Percentiles rank a stretch among this genome's conserved stretches.
phyloP scores from a whole-genome alignment of 306 rosid genomes.

The Gynostemma pentaphyllum region DNA sequence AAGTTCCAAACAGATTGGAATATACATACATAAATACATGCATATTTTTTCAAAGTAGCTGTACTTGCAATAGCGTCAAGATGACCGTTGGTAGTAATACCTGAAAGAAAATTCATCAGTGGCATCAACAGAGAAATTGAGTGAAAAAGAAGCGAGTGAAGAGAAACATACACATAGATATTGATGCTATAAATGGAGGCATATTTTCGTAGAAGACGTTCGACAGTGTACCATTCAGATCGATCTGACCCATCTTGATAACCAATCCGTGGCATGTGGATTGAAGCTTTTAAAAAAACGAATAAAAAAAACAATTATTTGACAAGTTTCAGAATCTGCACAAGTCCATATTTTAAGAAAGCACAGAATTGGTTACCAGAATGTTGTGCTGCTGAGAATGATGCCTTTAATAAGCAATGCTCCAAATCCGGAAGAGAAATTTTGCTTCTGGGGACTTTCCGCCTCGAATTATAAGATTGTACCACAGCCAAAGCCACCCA shows the following conservation, averaged over 20 bases:
- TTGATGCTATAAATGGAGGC: constrained; percentile 56
- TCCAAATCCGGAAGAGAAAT: constrained; percentile 67
- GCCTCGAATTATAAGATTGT: constrained; percentile 76
- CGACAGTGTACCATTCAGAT: constrained; percentile 83
- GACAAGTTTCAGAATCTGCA: background rate
- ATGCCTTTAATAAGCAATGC: constrained; percentile 56
- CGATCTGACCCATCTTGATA: constrained; percentile 91
- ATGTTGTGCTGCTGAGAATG: constrained; percentile 57
- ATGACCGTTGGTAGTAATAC: constrained; percentile 53
- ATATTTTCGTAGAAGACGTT: constrained; percentile 82
- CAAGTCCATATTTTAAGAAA: background rate
- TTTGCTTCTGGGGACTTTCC: constrained; percentile 64
- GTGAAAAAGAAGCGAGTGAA: constrained; percentile 1
- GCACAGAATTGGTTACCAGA: constrained; percentile 30
- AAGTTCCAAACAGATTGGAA: too few species aligned
- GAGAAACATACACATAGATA: constrained; percentile 47
- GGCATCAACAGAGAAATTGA: background rate
- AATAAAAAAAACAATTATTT: background rate
- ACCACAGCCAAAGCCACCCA: constrained; percentile 87
- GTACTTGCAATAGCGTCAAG: constrained; percentile 11
- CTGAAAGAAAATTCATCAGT: constrained; percentile 27
- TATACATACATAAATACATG: background rate
- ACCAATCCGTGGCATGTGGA: constrained; percentile 95
- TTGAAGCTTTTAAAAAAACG: constrained; percentile 42
- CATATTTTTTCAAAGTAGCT: background rate